These are phyloP conservation scores for Beta macrorhiza DNA, from an alignment of 179 eudicot species.

Conservation along the genomic window DNA sequence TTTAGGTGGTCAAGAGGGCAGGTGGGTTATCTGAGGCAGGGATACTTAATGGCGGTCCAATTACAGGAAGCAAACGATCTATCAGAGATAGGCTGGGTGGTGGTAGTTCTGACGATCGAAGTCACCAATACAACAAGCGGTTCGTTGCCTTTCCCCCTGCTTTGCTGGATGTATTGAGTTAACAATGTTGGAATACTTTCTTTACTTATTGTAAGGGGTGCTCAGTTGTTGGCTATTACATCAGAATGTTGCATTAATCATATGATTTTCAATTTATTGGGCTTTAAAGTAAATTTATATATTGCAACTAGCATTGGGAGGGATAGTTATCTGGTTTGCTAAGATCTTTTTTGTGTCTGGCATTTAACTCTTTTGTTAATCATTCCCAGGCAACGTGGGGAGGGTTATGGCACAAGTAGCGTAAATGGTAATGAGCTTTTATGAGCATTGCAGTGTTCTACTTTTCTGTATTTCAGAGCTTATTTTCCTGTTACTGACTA, in stretches of 20 bases:
- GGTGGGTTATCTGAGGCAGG: slow-evolving; percentile 41
- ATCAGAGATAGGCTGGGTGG: slow-evolving; percentile 76
- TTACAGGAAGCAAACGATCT: slow-evolving; percentile 61
- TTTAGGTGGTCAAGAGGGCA: slow-evolving; percentile 77
- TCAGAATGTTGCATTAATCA: neutral
- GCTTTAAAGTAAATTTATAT: neutral
- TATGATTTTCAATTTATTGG: neutral
- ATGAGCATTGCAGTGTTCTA: neutral
- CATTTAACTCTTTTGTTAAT: slow-evolving; percentile 16
- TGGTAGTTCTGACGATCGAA: slow-evolving; percentile 36
- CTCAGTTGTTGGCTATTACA: neutral
- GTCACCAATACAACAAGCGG: slow-evolving; percentile 49
- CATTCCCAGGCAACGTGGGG: slow-evolving; percentile 63
- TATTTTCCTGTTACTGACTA: slow-evolving; percentile 28
- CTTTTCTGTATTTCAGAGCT: slow-evolving; percentile 20
- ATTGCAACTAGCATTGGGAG: neutral
- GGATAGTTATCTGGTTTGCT: neutral
- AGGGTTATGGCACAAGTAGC: slow-evolving; percentile 34
- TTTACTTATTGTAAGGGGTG: neutral
- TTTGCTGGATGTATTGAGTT: neutral
- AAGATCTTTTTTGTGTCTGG: slow-evolving; percentile 1
- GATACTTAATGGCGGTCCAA: slow-evolving; percentile 28
- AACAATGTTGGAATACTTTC: neutral
- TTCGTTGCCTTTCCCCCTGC: slow-evolving; percentile 23
- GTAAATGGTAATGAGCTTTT: slow-evolving; percentile 49